These are phyloP conservation scores for Thymus quinquecostatus DNA, from an alignment of 257 asterid genomes.

Conservation along the genomic window DNA sequence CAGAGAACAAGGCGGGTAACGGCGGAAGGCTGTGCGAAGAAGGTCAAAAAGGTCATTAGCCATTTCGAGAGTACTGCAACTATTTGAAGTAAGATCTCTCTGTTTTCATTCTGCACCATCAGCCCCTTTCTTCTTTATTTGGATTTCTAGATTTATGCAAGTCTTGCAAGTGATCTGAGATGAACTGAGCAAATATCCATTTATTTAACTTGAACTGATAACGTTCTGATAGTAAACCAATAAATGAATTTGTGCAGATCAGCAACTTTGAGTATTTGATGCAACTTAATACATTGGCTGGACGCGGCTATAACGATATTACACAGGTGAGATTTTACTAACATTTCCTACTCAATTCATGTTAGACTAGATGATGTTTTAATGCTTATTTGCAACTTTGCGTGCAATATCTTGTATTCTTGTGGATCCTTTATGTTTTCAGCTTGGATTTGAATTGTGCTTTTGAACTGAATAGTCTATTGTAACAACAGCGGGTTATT, in stretches of 20 bases:
- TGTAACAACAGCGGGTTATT: too few species aligned
- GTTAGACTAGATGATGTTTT: conserved; percentile 16
- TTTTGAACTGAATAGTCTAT: too few species aligned
- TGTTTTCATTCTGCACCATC: too few species aligned
- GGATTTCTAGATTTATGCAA: too few species aligned
- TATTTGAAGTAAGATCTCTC: too few species aligned
- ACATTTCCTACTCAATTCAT: conserved; percentile 20
- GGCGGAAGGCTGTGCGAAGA: too few species aligned
- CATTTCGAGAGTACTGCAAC: too few species aligned
- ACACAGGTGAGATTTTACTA: conserved; percentile 69
- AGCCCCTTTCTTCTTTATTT: too few species aligned
- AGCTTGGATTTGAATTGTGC: conserved; percentile 25
- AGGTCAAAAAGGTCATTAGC: too few species aligned
- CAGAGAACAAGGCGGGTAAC: too few species aligned
- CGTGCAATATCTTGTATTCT: conserved; percentile 96
- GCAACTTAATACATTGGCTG: conserved; percentile 47
- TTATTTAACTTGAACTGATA: conserved; percentile 32
- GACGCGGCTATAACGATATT: conserved; percentile 94
- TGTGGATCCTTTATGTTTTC: conserved; percentile 95
- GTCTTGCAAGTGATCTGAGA: too few species aligned
- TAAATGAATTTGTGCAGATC: conserved; percentile 59
- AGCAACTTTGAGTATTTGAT: conserved; percentile 97
- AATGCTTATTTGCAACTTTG: background rate
- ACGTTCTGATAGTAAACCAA: conserved; percentile 31
- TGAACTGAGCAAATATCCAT: conserved; percentile 10